phyloP scores from a whole-genome alignment of 2,329 filamentous ascomycete species.

The Penicillium concentricum region DNA sequence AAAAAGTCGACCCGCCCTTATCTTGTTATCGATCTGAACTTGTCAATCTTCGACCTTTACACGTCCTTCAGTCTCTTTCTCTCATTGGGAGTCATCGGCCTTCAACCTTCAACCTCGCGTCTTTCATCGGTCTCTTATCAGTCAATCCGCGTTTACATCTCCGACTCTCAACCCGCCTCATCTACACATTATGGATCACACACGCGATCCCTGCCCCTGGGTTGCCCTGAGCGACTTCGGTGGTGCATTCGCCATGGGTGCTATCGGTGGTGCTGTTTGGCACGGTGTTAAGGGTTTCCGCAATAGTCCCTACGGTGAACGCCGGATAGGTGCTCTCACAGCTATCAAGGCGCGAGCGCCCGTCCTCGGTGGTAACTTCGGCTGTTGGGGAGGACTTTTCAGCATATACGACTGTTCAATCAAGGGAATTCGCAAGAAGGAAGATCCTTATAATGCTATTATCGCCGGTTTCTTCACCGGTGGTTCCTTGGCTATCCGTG shows the following conservation, averaged over 20 bases:
- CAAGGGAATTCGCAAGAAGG: constrained; percentile 92
- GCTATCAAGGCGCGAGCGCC: constrained; percentile 97
- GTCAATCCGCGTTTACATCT: not conserved
- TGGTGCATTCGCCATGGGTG: constrained; percentile 94
- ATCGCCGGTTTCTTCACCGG: constrained; percentile 97
- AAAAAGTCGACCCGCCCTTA: not conserved
- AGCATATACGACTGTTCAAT: constrained; percentile 81
- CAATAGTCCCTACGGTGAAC: constrained; percentile 87
- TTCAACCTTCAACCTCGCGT: not conserved
- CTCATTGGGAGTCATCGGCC: not conserved
- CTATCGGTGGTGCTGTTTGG: constrained; percentile 82
- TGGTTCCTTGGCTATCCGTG: constrained; percentile 85
- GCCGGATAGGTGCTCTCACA: constrained; percentile 91
- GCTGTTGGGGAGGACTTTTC: constrained; percentile 95
- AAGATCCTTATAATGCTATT: constrained; percentile 97
- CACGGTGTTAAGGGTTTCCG: constrained; percentile 94
- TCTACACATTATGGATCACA: constrained; percentile 73
- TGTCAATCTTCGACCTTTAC: not conserved
- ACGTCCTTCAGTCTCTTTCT: not conserved
- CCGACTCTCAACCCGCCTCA: not conserved
- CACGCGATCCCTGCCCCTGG: constrained; percentile 94
- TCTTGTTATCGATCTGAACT: not conserved
- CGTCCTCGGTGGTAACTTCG: constrained; percentile 95
- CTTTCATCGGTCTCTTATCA: not conserved
- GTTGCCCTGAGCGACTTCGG: constrained; percentile 97